Base-by-base conservation (phyloP, 306 rosid genomes). In the Comarum palustre region DNA sequence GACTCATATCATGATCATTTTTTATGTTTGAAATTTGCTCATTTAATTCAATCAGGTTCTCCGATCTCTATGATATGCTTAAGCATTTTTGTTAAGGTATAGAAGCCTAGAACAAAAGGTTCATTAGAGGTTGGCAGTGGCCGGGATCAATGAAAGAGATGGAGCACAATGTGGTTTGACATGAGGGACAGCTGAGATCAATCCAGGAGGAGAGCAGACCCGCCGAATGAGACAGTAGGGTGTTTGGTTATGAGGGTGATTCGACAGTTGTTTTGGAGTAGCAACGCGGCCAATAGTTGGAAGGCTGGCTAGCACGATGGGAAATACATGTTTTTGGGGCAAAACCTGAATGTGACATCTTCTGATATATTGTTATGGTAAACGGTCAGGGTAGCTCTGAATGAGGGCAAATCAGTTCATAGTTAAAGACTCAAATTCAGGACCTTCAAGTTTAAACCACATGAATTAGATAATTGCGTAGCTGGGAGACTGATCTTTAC, bases 231-330 rank as follows among this genome's bases (percentile, higher is more conserved):
- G 39, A 87, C 81, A 0, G 72, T 47, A 2, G 96, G 86, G 11
- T 63, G 80, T 68, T 79, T 69, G 36, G 68, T 82, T 75, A 85
- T 78, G 75, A 90, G 82, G 3, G 90, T 83, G 42, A 88, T 72
- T 5, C 57, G 72, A 75, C 87, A 85, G 58, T 74, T 25, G 69
- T 71, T 72, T 15, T 52, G 74, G 54, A n/a, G n/a, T 54, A 20
- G 38, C 84, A n/a, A n/a, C n/a, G n/a, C 14, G 0, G 86, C 91
- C 0, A 86, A 75, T 19, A 82, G 69, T 1, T 80, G 86, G 54
- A 81, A 82, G 46, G 88, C 84, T 2, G 82, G 27, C 91, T 84
- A 6, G 93, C 81, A 25, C 78, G 73, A n/a, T 16, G 90, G 88
- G 42, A 11, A 90, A 78, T 1, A 83, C 75, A 43, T 88, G 91